Evolutionary conservation across 2,329 filamentous ascomycete genomes (phyloP), one percentile per base, ranked within the genome.

Genomic region (Pestalotiopsis sp.): DNA sequence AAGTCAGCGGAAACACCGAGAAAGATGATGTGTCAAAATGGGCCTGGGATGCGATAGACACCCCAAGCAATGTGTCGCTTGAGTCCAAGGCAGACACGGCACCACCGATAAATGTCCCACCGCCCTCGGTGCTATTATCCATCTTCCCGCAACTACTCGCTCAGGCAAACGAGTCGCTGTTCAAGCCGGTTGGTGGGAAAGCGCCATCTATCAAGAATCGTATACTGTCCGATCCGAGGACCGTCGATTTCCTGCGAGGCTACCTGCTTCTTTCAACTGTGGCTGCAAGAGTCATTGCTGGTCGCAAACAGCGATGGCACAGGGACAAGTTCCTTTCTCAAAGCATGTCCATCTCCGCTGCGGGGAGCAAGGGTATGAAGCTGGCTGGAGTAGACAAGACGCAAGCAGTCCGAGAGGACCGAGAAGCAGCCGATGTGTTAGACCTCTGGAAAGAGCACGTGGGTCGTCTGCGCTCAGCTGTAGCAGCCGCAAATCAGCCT

Each of bases 251-350:
- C 71, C 83, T 95, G 1, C 82, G 84, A 64, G 88, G 86, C 31
- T 93, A 92, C 71, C 79, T 94, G 3, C 83, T 83, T 68, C 81
- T 93, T 4, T 88, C 87, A 0, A 86, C 85, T 2, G 92, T 94
- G 12, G 90, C 92, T 27, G 93, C 90, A n/a, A 92, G 91, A 59
- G 87, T 98, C 64, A 90, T 98, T 68, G 92, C 93, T 1, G 95
- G 95, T 12, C 91, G 95, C 68, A 94, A 93, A 75, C 83, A 92
- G 65, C 91, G 95, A 68, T 98, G 95, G 95, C 95, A 97, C 78
- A 89, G 95, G 66, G 95, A 98, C 80, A 91, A 89, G 70, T 90
- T 94, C 70, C 84, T 98, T 13, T 89, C 93, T 1, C 94, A 97
- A 79, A 91, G 91, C 76, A 97, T 97, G 93, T 90, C 92, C 68